A percentile compares a stretch with the other conserved stretches of the same genome.
Conservation (phyloP, 2,329 filamentous ascomycete genomes). For the Pezicula radicicola region DNA sequence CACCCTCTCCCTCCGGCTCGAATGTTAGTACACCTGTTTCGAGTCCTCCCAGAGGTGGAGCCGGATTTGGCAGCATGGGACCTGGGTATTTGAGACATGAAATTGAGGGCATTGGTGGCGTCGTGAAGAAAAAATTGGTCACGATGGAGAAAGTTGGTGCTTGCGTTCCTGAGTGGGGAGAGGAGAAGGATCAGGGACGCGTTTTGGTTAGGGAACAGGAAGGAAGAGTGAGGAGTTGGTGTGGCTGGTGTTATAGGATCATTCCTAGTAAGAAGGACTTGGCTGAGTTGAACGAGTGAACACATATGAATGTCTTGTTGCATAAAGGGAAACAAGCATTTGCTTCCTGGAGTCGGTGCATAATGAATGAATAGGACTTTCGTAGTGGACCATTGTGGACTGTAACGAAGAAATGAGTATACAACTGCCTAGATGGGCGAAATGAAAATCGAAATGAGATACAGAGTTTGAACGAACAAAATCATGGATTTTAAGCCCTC, state of each 20-base stretch:
- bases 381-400: too few species aligned
- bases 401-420: too few species aligned
- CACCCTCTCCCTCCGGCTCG: slow-evolving; percentile 13
- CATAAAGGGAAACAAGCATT: background rate
- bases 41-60: slow-evolving; percentile 14
- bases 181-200: slow-evolving; percentile 64
- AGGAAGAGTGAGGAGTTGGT: slow-evolving; percentile 76
- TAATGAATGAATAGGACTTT: too few species aligned
- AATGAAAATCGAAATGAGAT: too few species aligned
- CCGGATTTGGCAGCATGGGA: slow-evolving; percentile 42
- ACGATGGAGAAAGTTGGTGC: slow-evolving; percentile 78
- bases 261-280: slow-evolving; percentile 56
- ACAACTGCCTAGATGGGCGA: too few species aligned
- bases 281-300: slow-evolving; percentile 4
- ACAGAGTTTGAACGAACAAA: too few species aligned
- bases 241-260: slow-evolving; percentile 83
- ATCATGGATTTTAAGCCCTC: too few species aligned
- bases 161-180: slow-evolving; percentile 81
- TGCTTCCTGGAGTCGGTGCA: too few species aligned
- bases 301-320: background rate
- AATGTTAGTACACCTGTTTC: slow-evolving; percentile 11
- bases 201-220: slow-evolving; percentile 69
- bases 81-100: slow-evolving; percentile 83
- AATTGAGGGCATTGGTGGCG: slow-evolving; percentile 85
- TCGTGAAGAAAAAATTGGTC: slow-evolving; percentile 85